Base-by-base conservation (phyloP, 2,329 filamentous ascomycete species). In the Pseudomassariella vexata region DNA sequence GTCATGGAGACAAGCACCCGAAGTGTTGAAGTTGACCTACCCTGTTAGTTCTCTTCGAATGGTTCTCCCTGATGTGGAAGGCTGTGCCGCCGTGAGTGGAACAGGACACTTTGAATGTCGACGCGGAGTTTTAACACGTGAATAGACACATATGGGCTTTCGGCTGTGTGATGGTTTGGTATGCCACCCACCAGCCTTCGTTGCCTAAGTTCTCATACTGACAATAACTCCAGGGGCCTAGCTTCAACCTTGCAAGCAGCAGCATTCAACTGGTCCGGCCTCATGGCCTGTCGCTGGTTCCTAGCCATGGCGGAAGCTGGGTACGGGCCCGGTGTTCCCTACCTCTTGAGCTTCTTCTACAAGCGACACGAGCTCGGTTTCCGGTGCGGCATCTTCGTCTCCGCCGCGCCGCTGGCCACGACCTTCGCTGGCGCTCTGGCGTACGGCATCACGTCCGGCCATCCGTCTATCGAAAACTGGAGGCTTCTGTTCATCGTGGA, bases 401-500 rank as follows among this genome's bases (percentile, higher is more conserved):
- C 58, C 46, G 56, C 60, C 11, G 79, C 78, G 0, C 79, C 81
- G 2, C 60, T 85, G 10, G 80, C 80, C 4, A 84, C 78, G 28
- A 79, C 75, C 5, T 85, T 85, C 46, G 77, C 79, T 0, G 79
- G 80, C 2, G 79, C 79, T 3, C 56, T 83, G 6, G 79, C 79
- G 2, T 82, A 81, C 40, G 77, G 73, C 1, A 83, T 85, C 42
- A 84, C 79, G 0, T 78, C 72, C 5, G 74, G 77, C 6, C 63
- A 70, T 44, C 62, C 70, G 1, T 55, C 60, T 11, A 58, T 84
- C 34, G 70, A 73, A 5, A 62, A 52, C 36, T 56, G 53, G 52
- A 44, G 55, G 4, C 42, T 54, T 1, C 42, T 58, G 17, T 58
- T 58, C 31, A 38, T 58, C 17, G 53, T 58, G 5, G 58, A 61